phyloP scores from a whole-genome alignment of 2,329 filamentous ascomycete species.

The Xylariaceae sp. region DNA sequence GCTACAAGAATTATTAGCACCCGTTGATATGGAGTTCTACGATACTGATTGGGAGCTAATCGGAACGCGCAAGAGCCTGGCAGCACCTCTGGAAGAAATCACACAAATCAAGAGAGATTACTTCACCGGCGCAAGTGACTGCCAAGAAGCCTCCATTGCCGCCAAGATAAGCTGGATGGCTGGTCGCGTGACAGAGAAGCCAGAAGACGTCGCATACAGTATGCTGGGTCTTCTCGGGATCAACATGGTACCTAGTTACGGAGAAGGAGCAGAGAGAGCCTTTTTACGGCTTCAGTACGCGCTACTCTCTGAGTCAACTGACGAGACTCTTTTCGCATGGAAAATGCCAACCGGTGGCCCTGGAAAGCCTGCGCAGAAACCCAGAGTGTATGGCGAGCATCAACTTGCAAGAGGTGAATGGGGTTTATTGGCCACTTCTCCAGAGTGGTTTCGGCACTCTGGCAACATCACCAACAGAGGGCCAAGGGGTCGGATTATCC shows the following conservation, averaged over 20 bases:
- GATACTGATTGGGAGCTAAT: slow-evolving; percentile 21
- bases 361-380: no score
- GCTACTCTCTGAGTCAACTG: not conserved
- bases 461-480: no score
- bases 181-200: slow-evolving; percentile 18
- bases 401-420: no score
- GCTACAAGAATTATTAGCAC: slow-evolving; percentile 20
- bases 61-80: slow-evolving; percentile 15
- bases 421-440: no score
- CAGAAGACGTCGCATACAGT: slow-evolving; percentile 28
- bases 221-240: slow-evolving; percentile 29
- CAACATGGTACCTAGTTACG: slow-evolving; percentile 28
- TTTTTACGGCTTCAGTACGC: slow-evolving; percentile 20
- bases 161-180: slow-evolving; percentile 30
- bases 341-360: no score
- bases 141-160: slow-evolving; percentile 21
- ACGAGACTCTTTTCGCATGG: no score
- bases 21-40: slow-evolving; percentile 22
- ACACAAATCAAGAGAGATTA: slow-evolving; percentile 26
- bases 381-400: no score
- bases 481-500: no score
- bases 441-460: no score
- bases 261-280: slow-evolving; percentile 23
- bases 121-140: slow-evolving; percentile 3
- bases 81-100: slow-evolving; percentile 21